Evolutionary conservation across 495 filamentous ascomycete genomes (phyloP).

Genomic region (Aspergillus carlsbadensis): DNA sequence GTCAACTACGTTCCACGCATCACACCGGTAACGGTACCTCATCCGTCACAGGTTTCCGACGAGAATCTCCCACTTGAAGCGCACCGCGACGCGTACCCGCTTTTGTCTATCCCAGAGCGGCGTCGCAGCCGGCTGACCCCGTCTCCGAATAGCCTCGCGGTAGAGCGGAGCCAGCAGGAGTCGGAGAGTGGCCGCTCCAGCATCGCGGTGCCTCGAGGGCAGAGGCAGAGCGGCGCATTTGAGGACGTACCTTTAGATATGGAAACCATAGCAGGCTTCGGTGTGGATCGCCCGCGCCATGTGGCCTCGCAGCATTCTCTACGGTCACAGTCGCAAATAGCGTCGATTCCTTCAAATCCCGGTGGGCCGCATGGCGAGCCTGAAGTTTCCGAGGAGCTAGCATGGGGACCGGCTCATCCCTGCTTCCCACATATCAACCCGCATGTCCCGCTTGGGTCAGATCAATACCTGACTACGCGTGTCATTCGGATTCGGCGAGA

Average conservation of each 20-base stretch:
- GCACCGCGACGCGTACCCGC: constrained; percentile 60
- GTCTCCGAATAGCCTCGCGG: constrained; percentile 59
- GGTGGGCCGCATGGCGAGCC: constrained; percentile 52
- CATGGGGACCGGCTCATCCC: constrained; percentile 86
- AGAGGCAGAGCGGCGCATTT: constrained; percentile 36
- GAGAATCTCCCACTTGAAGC: constrained; percentile 40
- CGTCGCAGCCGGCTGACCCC: constrained; percentile 54
- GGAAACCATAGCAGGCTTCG: constrained; percentile 18
- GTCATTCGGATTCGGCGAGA: constrained; percentile 89
- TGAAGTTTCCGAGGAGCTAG: constrained; percentile 49
- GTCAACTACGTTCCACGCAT: constrained; percentile 51
- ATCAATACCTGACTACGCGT: constrained; percentile 71
- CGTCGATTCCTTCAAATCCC: constrained; percentile 38
- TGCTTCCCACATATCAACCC: constrained; percentile 93
- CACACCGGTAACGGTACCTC: constrained; percentile 37
- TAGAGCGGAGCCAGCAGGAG: constrained; percentile 59
- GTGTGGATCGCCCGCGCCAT: constrained; percentile 33
- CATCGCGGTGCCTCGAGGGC: constrained; percentile 64
- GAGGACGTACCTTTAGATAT: constrained; percentile 35
- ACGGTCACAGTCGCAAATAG: constrained; percentile 42
- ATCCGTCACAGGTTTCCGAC: constrained; percentile 30
- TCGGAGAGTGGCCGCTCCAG: constrained; percentile 61
- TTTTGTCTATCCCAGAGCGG: constrained; percentile 67
- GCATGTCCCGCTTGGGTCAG: constrained; percentile 75
- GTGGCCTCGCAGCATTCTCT: constrained; percentile 40